Evolutionary conservation across 495 filamentous ascomycete genomes (phyloP), one percentile per base, ranked within the genome.

Genomic region (Tuber magnatum): DNA sequence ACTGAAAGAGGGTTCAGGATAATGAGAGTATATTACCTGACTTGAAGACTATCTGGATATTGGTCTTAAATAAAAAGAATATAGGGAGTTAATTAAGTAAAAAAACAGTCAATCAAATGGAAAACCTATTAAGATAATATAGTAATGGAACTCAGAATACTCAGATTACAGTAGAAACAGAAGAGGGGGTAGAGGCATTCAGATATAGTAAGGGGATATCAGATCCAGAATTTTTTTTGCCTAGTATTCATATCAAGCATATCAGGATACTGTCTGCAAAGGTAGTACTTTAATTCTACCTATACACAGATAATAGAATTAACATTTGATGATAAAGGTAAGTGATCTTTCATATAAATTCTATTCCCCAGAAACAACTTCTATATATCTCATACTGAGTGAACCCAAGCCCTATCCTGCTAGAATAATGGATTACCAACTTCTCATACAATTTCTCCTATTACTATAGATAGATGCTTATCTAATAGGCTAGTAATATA

Each of bases 271-370:
- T 70, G 71, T 44, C 56, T 40, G 41, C 73, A 56, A 56, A 76
- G 61, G 24, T 71, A 38, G 9, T 46, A 46, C 38, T 82, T 82
- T 22, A 84, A 69, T n/a, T 79, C 70, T 1, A 75, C 76, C 78
- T 79, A 83, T 1, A 83, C 73, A 56, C 82, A 78, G 42, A 82
- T 78, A 75, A 83, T 84, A 39, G 80, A 80, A 73, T 81, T 83
- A 4, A 84, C 51, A 80, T 82, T 77, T 24, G 80, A 81, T 1
- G 81, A 83, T 56, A 81, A 74, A 32, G 76, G 78, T n/a, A 80
- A 80, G 75, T 77, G 81, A 20, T 81, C 73, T 75, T 80, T 75
- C n/a, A 83, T 75, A 39, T 73, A 48, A 75, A 82, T 74, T 5
- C 56, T 24, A 65, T 78, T 74, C 22, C 81, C 72, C 48, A 77